Conservation (phyloP, 192 early-diverging fungal genomes). For the Haplosporangium gracile region DNA sequence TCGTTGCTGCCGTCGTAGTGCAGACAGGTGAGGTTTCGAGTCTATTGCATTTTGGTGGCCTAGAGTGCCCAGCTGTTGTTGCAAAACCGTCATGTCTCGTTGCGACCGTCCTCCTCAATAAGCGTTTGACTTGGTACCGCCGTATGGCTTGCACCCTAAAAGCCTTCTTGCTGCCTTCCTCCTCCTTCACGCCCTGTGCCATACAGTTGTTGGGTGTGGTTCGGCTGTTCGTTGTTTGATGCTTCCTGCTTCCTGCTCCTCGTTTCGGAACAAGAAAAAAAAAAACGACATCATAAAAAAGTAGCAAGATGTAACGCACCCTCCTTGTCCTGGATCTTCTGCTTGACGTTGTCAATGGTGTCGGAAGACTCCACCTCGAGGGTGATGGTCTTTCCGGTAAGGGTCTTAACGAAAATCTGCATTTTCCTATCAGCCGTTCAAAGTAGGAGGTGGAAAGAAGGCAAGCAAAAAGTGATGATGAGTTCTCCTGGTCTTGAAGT, state of each 20-base stretch:
- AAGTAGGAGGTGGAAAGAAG: neutral
- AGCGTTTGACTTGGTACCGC: too few species aligned
- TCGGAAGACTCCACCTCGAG: conserved; percentile 94
- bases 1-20: too few species aligned
- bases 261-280: neutral
- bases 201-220: too few species aligned
- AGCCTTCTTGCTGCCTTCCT: too few species aligned
- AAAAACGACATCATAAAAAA: too few species aligned
- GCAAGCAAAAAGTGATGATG: neutral
- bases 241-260: neutral
- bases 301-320: conserved; percentile 58
- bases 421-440: conserved; percentile 61
- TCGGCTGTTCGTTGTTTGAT: neutral
- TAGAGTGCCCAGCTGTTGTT: too few species aligned
- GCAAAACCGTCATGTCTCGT: too few species aligned
- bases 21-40: too few species aligned
- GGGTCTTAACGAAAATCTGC: conserved; percentile 92
- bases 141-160: too few species aligned
- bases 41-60: too few species aligned
- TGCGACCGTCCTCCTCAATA: too few species aligned
- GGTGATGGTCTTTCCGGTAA: conserved; percentile 89
- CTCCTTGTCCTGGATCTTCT: conserved; percentile 98
- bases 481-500: conserved; percentile 5
- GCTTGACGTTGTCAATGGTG: conserved; percentile 93
- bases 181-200: too few species aligned